A percentile compares a stretch with the other conserved stretches of the same genome.
Evolutionary conservation across 1,284 basidiomycete genomes (phyloP).

Genomic region (Sparassis latifolia): DNA sequence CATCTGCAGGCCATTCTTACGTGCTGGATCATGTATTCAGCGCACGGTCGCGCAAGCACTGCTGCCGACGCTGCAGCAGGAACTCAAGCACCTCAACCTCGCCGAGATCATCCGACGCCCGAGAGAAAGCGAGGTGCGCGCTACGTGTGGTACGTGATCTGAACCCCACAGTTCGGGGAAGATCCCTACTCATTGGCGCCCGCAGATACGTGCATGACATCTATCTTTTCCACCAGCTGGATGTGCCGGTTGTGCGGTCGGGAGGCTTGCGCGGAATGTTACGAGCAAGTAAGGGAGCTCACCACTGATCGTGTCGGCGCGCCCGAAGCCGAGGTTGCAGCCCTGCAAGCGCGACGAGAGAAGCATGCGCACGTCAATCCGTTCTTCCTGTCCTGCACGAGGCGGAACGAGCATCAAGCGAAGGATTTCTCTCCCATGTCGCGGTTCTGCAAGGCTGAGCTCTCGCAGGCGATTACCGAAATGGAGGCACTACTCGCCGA

Average conservation of each 20-base stretch:
- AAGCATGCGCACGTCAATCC: constrained; percentile 61
- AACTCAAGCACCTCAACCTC: constrained; percentile 62
- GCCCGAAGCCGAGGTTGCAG: constrained; percentile 39
- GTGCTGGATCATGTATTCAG: constrained; percentile 25
- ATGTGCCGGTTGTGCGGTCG: constrained; percentile 88
- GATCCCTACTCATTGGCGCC: constrained; percentile 4
- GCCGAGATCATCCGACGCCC: constrained; percentile 62
- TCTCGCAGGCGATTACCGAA: constrained; percentile 55
- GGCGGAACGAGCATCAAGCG: constrained; percentile 59
- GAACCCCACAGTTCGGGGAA: constrained; percentile 1
- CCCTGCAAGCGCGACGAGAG: constrained; percentile 45
- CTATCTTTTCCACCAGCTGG: constrained; percentile 85
- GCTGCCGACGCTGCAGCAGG: constrained; percentile 60
- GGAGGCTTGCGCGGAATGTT: constrained; percentile 85
- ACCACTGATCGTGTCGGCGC: constrained; percentile 46
- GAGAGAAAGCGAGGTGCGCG: constrained; percentile 72
- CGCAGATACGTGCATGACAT: constrained; percentile 87
- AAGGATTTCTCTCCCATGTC: constrained; percentile 77
- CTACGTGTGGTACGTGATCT: constrained; percentile 67
- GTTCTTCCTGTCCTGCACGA: constrained; percentile 67
- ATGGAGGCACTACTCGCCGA: constrained; percentile 51
- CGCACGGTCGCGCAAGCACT: constrained; percentile 64
- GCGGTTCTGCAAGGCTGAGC: constrained; percentile 62
- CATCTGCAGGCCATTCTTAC: not conserved
- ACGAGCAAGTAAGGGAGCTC: constrained; percentile 59